Evolutionary conservation across 2,329 filamentous ascomycete species (phyloP).

Genomic region (Kalaharituber pfeilii): DNA sequence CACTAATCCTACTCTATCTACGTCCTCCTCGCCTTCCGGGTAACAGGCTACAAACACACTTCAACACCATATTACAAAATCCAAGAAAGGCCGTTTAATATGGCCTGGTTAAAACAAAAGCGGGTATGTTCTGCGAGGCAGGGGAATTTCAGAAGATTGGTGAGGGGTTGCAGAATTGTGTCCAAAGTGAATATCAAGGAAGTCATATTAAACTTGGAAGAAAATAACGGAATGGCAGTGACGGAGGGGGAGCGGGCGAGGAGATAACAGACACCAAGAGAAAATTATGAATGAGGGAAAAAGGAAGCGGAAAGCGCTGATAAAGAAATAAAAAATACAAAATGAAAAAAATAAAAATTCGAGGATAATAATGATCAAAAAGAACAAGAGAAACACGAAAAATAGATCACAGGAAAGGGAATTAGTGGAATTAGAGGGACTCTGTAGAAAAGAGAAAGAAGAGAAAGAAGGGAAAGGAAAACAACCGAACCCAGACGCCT

Average conservation of each 20-base stretch:
- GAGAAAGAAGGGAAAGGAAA: slow-evolving; percentile 6
- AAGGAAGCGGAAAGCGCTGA: background rate
- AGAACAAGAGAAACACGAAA: slow-evolving; percentile 1
- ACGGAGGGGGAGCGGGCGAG: no score
- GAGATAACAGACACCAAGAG: no score
- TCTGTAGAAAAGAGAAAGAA: slow-evolving; percentile 14
- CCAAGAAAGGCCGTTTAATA: background rate
- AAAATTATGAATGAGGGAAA: background rate
- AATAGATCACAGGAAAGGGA: background rate
- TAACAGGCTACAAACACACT: background rate
- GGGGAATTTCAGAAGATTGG: no score
- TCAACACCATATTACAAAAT: background rate
- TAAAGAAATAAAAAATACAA: background rate
- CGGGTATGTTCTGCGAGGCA: background rate
- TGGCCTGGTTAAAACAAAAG: background rate
- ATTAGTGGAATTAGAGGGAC: slow-evolving; percentile 6
- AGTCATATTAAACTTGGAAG: no score
- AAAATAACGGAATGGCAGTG: no score
- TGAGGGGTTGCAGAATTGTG: no score
- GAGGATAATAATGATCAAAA: background rate
- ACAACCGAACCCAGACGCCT: slow-evolving; percentile 6
- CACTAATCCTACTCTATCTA: background rate
- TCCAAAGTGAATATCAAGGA: no score
- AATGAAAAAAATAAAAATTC: background rate
- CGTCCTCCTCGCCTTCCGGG: no score